Base-by-base conservation (phyloP, 2,329 filamentous ascomycete species). In the Scedosporium minutisporum region DNA sequence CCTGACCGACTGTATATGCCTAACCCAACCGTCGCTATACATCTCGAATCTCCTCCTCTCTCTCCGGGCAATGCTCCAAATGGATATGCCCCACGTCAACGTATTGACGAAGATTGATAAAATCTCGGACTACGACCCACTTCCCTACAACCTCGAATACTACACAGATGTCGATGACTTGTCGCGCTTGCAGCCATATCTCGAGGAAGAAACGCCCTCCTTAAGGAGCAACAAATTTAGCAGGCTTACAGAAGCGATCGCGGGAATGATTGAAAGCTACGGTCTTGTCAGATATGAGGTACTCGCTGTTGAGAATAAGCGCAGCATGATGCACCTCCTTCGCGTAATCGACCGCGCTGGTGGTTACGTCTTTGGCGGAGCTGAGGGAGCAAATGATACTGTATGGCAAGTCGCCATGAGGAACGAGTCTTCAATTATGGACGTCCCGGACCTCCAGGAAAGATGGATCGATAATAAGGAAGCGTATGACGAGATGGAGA, bases 51-150 rank as follows among this genome's bases (percentile, higher is more conserved):
- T 99, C 63, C 87, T 99, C 63, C 87, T 99, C 25, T 93, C 92
- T 62, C 85, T 99, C 66, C 89, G 95, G 67, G 93, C 91, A 69
- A 99, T 99, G 93, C 86, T 99, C 61, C 95, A 97, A 76, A 93
- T 99, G 84, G 95, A 97, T 71, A 89, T 97, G 65, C 92, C 95
- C 0, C 91, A 97, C 71, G 81, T 99, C 67, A 99, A 99, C 71
- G 90, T 99, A 65, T 83, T 99, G 27, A 97, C 93, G 63, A 99
- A 99, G 77, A 96, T 99, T 76, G 95, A 99, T 76, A 97, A 97
- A 71, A 81, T 99, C 62, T 80, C 87, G 42, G 86, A 88, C 61
- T 97, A 96, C 71, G 88, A 91, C 57, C 85, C 90, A 27, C 81
- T 99, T 0, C 91, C 93, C 0, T 97, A 99, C 80, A 96, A 96